Evolutionary conservation across 495 filamentous ascomycete species (phyloP).

Genomic region (Penicillium fimorum): DNA sequence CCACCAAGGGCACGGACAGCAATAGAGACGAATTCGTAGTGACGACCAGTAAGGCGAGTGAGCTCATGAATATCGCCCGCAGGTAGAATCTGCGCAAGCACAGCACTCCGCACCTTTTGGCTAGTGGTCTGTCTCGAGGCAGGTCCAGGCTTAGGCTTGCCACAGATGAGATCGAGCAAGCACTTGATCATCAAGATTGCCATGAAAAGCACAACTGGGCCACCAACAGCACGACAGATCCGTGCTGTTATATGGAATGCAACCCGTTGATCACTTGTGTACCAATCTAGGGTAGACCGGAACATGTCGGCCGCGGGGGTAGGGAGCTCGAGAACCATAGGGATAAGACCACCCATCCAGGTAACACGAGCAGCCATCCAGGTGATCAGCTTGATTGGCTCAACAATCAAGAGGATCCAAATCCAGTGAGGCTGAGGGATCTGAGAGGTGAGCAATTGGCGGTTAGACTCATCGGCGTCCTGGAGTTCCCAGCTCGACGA

Average conservation of each 20-base stretch:
- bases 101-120: slow-evolving; percentile 32
- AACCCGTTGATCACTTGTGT: slow-evolving; percentile 34
- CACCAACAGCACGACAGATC: slow-evolving; percentile 29
- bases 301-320: slow-evolving; percentile 20
- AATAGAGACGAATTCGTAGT: slow-evolving; percentile 47
- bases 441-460: slow-evolving; percentile 28
- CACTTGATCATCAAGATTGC: slow-evolving; percentile 29
- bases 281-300: slow-evolving; percentile 37
- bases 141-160: slow-evolving; percentile 27
- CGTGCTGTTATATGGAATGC: slow-evolving; percentile 40
- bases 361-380: slow-evolving; percentile 32
- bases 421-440: slow-evolving; percentile 37
- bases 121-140: slow-evolving; percentile 24
- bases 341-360: slow-evolving; percentile 40
- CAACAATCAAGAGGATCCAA: slow-evolving; percentile 25
- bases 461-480: slow-evolving; percentile 39
- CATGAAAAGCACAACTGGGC: slow-evolving; percentile 36
- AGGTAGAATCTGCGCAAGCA: slow-evolving; percentile 36
- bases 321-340: slow-evolving; percentile 31
- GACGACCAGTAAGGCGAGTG: slow-evolving; percentile 26
- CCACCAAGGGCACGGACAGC: slow-evolving; percentile 39
- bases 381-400: slow-evolving; percentile 30
- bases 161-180: slow-evolving; percentile 28
- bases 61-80: slow-evolving; percentile 26
- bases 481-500: slow-evolving; percentile 46